These are phyloP conservation scores for Aspergillus sp. DNA, from an alignment of 2,329 filamentous ascomycete genomes.

Conservation along the genomic window DNA sequence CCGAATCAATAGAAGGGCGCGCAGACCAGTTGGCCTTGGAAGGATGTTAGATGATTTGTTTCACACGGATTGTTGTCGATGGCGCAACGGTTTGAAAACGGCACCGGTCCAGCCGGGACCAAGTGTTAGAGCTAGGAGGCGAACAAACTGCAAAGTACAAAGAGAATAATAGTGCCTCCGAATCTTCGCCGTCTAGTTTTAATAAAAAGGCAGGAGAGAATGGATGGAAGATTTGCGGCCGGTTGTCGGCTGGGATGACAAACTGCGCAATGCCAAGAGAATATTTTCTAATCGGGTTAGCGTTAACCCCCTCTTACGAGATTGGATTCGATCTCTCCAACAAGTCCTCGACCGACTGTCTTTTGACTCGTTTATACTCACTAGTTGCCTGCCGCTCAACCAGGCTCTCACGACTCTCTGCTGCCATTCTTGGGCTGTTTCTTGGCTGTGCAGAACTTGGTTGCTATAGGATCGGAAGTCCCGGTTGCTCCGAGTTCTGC, in stretches of 20 bases:
- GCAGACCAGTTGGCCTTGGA: neutral
- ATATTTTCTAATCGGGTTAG: conserved; percentile 23
- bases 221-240: neutral
- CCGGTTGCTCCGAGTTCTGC: conserved; percentile 31
- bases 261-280: conserved; percentile 23
- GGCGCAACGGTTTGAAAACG: neutral
- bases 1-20: neutral
- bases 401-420: neutral
- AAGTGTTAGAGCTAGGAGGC: neutral
- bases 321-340: conserved; percentile 29
- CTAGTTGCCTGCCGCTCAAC: conserved; percentile 9
- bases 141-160: neutral
- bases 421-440: conserved; percentile 6
- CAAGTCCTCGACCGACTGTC: conserved; percentile 25
- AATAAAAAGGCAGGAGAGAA: neutral
- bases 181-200: neutral
- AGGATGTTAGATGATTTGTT: neutral
- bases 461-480: conserved; percentile 23
- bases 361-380: conserved; percentile 11
- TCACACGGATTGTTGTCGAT: neutral
- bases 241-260: conserved; percentile 1
- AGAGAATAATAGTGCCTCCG: neutral
- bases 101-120: conserved; percentile 14
- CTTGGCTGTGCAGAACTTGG: conserved; percentile 24
- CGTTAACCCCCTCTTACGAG: conserved; percentile 24